Base-by-base conservation (phyloP, 208 protist genomes). In the Phytomonas serpens region DNA sequence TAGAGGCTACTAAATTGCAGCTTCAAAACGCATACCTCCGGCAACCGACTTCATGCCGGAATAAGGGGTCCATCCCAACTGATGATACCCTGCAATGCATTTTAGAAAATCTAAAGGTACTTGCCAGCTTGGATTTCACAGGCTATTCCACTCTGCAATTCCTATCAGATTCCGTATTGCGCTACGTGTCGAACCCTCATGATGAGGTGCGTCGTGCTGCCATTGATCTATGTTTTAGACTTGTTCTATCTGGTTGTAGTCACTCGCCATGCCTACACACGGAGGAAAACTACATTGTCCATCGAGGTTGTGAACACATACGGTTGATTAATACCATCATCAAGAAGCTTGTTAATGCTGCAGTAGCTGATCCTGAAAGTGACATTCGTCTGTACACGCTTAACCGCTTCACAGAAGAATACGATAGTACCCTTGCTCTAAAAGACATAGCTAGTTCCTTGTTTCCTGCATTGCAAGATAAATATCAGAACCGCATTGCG, bases 131-230 rank as follows among this genome's bases (percentile, higher is more conserved):
- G 6, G 92, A 97, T 77, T 95, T 94, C 68, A 86, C 86, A 30
- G 89, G 88, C 19, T 97, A 95, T 76, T 93, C 89, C 27, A 94
- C 89, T 23, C 76, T 97, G 61, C 83, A 86, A 36, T 97, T 97
- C 72, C 64, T 97, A 31, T 90, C 84, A 70, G 89, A 97, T 68
- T 80, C 82, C 3, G 86, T 94, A 47, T 66, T 95, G 62, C 81
- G 77, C 13, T 95, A 92, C 71, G 83, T 93, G 10, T 87, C 83
- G 3, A 84, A 93, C 74, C 83, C 86, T 51, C 80, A 93, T 66
- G 92, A 95, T 75, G 88, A 95, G 47, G 79, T 97, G 33, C 92
- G 92, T 2, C 92, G 89, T 62, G 77, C 83, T 63, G 89, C 89
- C 16, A 95, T 97, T 71, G 80, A 91, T 47, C 77, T 97, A 40